phyloP scores from a whole-genome alignment of 768 basidiomycete genomes.

The Albatrellus ellisii region DNA sequence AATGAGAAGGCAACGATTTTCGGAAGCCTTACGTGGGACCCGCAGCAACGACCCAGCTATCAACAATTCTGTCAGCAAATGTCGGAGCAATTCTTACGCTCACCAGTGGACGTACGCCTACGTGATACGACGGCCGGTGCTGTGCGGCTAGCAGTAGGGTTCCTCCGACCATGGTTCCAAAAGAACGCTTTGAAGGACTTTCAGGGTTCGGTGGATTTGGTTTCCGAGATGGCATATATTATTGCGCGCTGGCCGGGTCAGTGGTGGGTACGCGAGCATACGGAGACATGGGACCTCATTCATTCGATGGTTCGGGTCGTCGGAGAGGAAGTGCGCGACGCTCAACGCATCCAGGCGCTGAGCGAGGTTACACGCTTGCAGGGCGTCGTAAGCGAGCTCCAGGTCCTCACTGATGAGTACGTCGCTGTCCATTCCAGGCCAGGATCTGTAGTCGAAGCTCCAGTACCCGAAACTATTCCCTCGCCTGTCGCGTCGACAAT shows the following conservation, averaged over 20 bases:
- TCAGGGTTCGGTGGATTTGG: constrained; percentile 23
- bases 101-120: constrained; percentile 40
- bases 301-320: constrained; percentile 45
- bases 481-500: not conserved
- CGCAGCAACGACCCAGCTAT: constrained; percentile 46
- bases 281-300: constrained; percentile 47
- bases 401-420: constrained; percentile 30
- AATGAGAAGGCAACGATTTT: constrained; percentile 24
- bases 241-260: constrained; percentile 46
- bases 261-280: constrained; percentile 53
- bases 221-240: constrained; percentile 23
- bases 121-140: constrained; percentile 57
- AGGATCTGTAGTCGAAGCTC: constrained; percentile 8
- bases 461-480: not conserved
- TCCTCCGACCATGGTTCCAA: constrained; percentile 64
- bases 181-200: constrained; percentile 28
- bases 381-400: constrained; percentile 35
- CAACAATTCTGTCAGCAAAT: constrained; percentile 61
- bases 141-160: constrained; percentile 50
- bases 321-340: constrained; percentile 51
- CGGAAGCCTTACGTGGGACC: constrained; percentile 38
- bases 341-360: constrained; percentile 26
- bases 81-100: constrained; percentile 45
- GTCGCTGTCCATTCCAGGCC: constrained; percentile 15
- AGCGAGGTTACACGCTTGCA: constrained; percentile 37